phyloP scores from a whole-genome alignment of 2,329 filamentous ascomycete genomes.

The Onygena corvina region DNA sequence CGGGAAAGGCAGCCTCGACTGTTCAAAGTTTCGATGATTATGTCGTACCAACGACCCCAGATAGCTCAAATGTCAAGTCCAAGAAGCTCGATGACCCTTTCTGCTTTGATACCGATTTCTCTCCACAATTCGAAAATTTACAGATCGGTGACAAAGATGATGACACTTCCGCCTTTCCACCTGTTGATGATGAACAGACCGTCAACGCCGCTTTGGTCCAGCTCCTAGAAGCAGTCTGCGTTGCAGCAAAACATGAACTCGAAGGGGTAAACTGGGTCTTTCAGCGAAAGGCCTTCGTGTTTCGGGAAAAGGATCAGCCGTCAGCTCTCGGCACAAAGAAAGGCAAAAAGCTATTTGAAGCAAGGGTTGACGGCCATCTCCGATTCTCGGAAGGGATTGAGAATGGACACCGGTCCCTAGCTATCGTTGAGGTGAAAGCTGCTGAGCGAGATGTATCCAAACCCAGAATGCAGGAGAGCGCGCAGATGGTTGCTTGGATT shows the following conservation, averaged over 20 bases:
- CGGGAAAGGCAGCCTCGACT: too few species aligned
- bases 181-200: slow-evolving; percentile 12
- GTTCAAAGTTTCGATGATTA: too few species aligned
- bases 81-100: too few species aligned
- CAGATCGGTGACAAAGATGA: background rate
- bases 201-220: slow-evolving; percentile 13
- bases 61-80: too few species aligned
- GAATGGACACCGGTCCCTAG: slow-evolving; percentile 2
- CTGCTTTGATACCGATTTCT: too few species aligned
- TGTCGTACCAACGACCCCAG: too few species aligned
- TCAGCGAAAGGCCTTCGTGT: slow-evolving; percentile 9
- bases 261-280: slow-evolving; percentile 6
- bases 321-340: too few species aligned
- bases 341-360: slow-evolving; percentile 6
- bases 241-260: background rate
- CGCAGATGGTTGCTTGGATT: slow-evolving; percentile 16
- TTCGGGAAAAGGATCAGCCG: too few species aligned
- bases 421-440: slow-evolving; percentile 13
- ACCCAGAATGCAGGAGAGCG: slow-evolving; percentile 12
- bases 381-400: background rate
- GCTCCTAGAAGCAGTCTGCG: slow-evolving; percentile 9
- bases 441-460: background rate
- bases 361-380: slow-evolving; percentile 12
- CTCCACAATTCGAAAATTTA: too few species aligned
- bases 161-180: background rate